These are phyloP conservation scores for Claviceps capensis DNA, from an alignment of 2,329 filamentous ascomycete genomes.

Conservation along the genomic window DNA sequence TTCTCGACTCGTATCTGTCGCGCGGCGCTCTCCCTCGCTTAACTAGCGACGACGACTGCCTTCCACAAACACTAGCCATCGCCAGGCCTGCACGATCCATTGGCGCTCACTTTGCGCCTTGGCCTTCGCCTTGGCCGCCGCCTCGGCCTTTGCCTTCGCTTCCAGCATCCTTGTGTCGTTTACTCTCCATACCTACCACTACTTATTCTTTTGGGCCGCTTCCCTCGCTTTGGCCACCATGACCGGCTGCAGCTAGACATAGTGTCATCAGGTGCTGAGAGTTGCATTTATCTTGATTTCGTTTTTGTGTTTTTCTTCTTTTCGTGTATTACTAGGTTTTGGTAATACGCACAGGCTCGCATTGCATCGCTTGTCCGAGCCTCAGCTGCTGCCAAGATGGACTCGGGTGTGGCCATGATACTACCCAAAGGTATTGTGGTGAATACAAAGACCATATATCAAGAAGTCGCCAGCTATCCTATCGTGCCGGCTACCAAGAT, in stretches of 20 bases:
- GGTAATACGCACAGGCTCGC: background rate
- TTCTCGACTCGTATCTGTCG: too few species aligned
- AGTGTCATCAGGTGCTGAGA: background rate
- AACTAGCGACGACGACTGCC: background rate
- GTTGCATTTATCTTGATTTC: background rate
- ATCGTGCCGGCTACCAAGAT: slow-evolving; percentile 39
- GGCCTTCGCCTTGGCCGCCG: background rate
- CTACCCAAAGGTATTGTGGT: slow-evolving; percentile 44
- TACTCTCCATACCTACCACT: background rate
- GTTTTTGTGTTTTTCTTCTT: background rate
- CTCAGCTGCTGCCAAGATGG: slow-evolving; percentile 14
- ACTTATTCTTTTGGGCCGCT: background rate
- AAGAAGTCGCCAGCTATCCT: slow-evolving; percentile 37
- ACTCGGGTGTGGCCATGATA: slow-evolving; percentile 27
- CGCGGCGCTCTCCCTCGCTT: background rate
- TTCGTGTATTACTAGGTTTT: background rate
- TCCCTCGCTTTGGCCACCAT: background rate
- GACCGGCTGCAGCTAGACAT: background rate
- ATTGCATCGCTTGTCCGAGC: background rate
- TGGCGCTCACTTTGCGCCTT: background rate
- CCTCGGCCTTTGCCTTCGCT: background rate
- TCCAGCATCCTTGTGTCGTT: background rate
- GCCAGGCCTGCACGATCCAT: background rate
- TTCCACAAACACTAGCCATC: background rate
- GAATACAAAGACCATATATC: slow-evolving; percentile 38